Evolutionary conservation across 495 filamentous ascomycete species (phyloP).

Genomic region (Echria macrotheca): DNA sequence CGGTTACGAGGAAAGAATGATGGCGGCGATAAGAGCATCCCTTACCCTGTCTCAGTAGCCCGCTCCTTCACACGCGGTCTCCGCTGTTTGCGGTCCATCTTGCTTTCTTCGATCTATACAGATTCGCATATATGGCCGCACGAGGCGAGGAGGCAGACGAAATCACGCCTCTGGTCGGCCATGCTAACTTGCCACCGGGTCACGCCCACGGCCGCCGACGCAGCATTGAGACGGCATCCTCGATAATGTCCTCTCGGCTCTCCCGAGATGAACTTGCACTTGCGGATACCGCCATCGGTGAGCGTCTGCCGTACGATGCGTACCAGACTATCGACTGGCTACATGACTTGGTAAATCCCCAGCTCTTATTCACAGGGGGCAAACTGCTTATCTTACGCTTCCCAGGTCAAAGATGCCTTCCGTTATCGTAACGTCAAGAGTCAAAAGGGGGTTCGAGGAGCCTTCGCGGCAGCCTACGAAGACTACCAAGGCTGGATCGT

Average conservation of each 20-base stretch:
- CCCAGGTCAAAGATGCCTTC: slow-evolving; percentile 50
- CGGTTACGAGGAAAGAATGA: too few relatives aligned
- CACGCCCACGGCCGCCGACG: slow-evolving; percentile 2
- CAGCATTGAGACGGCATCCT: slow-evolving; percentile 10
- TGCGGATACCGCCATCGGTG: slow-evolving; percentile 40
- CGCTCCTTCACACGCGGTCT: too few relatives aligned
- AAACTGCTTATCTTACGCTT: neutral
- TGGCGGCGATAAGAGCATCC: too few relatives aligned
- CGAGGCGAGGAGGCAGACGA: slow-evolving; percentile 4
- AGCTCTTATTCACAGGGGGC: neutral
- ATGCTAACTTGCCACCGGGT: slow-evolving; percentile 1
- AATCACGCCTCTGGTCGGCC: slow-evolving; percentile 11
- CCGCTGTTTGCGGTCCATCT: too few relatives aligned
- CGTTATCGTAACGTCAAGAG: slow-evolving; percentile 26
- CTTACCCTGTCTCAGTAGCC: too few relatives aligned
- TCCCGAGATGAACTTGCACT: slow-evolving; percentile 43
- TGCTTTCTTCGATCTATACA: too few relatives aligned
- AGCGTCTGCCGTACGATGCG: slow-evolving; percentile 49
- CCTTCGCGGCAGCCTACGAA: slow-evolving; percentile 27
- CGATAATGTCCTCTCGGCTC: slow-evolving; percentile 18
- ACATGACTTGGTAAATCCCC: slow-evolving; percentile 41
- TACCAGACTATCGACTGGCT: slow-evolving; percentile 43
- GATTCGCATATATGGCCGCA: too few relatives aligned
- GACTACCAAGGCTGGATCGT: slow-evolving; percentile 30
- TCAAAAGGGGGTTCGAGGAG: slow-evolving; percentile 21